A percentile compares a stretch with the other conserved stretches of the same genome.
Evolutionary conservation across 352 stramenopile genomes (phyloP).

Genomic region (Halophytophthora polymorphica): DNA sequence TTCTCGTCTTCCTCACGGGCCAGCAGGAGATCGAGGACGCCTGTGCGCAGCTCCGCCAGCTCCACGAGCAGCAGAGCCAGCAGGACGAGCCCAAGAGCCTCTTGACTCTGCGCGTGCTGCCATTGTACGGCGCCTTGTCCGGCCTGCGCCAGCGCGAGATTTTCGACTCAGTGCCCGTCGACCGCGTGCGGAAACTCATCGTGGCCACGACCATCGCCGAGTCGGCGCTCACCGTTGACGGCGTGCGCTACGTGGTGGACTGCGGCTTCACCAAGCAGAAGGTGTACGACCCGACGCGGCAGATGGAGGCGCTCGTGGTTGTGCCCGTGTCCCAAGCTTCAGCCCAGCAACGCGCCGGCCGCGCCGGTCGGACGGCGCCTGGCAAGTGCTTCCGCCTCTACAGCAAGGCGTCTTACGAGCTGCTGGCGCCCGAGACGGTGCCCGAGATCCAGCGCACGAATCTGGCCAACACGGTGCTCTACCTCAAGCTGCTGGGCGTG

Average conservation of each 20-base stretch:
- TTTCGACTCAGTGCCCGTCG: constrained; percentile 86
- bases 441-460: constrained; percentile 97
- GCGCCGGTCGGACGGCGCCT: constrained; percentile 93
- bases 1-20: constrained; percentile 95
- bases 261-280: constrained; percentile 92
- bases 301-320: constrained; percentile 87
- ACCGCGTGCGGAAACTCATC: constrained; percentile 78
- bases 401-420: constrained; percentile 95
- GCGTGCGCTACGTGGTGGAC: constrained; percentile 86
- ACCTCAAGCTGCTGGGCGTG: constrained; percentile 72
- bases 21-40: constrained; percentile 92
- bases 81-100: background rate
- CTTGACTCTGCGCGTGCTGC: constrained; percentile 74
- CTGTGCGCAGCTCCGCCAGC: constrained; percentile 79
- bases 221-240: constrained; percentile 98
- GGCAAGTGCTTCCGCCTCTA: constrained; percentile 99
- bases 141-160: constrained; percentile 91
- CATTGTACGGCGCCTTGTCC: constrained; percentile 96
- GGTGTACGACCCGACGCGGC: constrained; percentile 72
- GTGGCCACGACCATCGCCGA: constrained; percentile 94
- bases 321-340: constrained; percentile 94
- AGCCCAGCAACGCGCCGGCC: constrained; percentile 93
- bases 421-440: constrained; percentile 97
- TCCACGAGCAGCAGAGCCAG: constrained; percentile 21
- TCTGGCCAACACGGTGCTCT: constrained; percentile 94